Base-by-base conservation (phyloP, 495 filamentous ascomycete genomes). In the Penicillium goetzii region DNA sequence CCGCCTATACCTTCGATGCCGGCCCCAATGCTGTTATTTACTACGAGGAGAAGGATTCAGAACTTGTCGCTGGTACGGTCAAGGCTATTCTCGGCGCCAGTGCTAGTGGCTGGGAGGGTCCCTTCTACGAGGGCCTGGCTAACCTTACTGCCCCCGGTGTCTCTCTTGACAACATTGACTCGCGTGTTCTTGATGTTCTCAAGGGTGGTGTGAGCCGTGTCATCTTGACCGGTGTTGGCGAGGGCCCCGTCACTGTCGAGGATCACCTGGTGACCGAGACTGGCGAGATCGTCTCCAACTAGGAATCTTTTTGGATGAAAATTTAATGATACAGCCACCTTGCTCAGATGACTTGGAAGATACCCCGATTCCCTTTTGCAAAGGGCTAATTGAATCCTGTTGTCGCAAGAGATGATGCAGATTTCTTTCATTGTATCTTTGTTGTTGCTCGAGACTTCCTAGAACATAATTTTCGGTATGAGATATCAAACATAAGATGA, bases 21-120 rank as follows among this genome's bases (percentile, higher is more conserved):
- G 95, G 95, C 49, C 96, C 95, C 65, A 99, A 99, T 74, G 90
- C 91, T 33, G 95, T 99, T 32, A 87, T 99, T 47, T 99, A 98
- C 77, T 97, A 93, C 65, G 84, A 90, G 33, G 90, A 92, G 76
- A 80, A 91, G 82, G 85, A 93, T 68, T 85, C 87, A 53, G 83
- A 79, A 26, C 72, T 83, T 6, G 89, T 99, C 21, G 79, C 89
- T 1, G 92, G 91, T 5, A 84, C 85, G 2, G 88, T 97, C 73
- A 81, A 83, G 68, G 75, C 76, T 23, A 77, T 80, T 41, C 72
- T 83, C 26, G 83, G 80, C 25, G 56, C 70, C 26, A 76, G 71
- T 21, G 75, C 89, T 1, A 80, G 84, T 49, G 88, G 87, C n/a
- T 91, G 88, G 87, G 85, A 87, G 62, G 80, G 76, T 33, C 74